These are phyloP conservation scores for Fonsecaea nubica DNA, from an alignment of 2,329 filamentous ascomycete genomes.

Conservation along the genomic window DNA sequence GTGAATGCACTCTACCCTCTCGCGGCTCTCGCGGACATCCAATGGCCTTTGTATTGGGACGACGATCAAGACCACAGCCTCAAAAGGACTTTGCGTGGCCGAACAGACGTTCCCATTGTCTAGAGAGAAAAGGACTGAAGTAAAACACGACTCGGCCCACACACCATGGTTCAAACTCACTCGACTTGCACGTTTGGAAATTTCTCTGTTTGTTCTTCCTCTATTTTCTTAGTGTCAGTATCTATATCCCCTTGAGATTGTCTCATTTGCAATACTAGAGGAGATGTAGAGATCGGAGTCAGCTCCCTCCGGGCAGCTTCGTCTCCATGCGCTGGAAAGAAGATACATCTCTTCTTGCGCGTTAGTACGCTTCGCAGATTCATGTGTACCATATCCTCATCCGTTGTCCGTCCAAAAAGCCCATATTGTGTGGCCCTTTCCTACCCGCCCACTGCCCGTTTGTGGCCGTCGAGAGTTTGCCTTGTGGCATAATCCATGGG, in stretches of 20 bases:
- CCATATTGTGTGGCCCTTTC: background rate
- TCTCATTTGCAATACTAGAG: conserved; percentile 5
- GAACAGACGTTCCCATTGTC: background rate
- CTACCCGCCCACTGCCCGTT: background rate
- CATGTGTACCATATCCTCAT: conserved; percentile 2
- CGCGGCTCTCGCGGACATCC: background rate
- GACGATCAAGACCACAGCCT: background rate
- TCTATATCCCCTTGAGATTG: conserved; percentile 1
- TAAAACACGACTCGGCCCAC: background rate
- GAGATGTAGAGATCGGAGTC: background rate
- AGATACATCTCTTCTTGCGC: background rate
- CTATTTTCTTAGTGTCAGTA: background rate
- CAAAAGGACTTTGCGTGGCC: background rate
- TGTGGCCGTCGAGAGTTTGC: background rate
- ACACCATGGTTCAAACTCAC: background rate
- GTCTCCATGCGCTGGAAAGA: background rate
- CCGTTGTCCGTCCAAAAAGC: background rate
- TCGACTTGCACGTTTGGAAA: background rate
- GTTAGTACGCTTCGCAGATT: background rate
- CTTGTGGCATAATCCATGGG: conserved; percentile 2
- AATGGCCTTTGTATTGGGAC: background rate
- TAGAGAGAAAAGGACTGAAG: background rate
- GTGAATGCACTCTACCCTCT: background rate
- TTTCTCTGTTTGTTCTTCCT: conserved; percentile 1
- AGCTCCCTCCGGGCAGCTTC: background rate